These are phyloP conservation scores for Noccaea caerulescens DNA, from an alignment of 345 rosid genomes.

Conservation along the genomic window DNA sequence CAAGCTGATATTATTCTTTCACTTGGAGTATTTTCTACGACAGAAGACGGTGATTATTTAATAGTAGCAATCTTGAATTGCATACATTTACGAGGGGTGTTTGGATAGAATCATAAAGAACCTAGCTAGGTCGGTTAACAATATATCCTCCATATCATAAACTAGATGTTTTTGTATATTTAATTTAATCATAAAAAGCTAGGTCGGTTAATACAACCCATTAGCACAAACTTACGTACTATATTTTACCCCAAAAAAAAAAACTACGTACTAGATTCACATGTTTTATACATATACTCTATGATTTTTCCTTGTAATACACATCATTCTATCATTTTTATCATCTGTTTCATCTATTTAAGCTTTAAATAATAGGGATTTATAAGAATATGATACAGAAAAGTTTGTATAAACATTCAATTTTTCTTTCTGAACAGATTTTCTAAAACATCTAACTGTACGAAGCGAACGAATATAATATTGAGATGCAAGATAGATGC, in stretches of 20 bases:
- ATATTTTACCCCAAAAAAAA: too few relatives aligned
- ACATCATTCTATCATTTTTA: not conserved
- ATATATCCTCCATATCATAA: not conserved
- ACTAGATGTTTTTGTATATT: not conserved
- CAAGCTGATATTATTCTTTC: conserved; percentile 34
- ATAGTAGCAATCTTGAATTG: conserved; percentile 12
- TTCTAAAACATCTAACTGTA: not conserved
- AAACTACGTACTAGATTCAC: too few relatives aligned
- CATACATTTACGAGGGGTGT: not conserved
- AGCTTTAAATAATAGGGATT: not conserved
- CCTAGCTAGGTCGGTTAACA: conserved; percentile 1
- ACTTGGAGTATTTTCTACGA: conserved; percentile 7
- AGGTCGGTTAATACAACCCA: too few relatives aligned
- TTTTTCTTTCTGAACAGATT: too few relatives aligned
- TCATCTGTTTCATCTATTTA: not conserved
- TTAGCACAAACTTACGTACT: too few relatives aligned
- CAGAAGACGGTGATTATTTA: conserved; percentile 9
- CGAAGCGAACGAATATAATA: not conserved
- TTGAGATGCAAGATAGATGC: conserved; percentile 10
- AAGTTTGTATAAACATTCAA: not conserved
- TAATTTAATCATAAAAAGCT: too few relatives aligned
- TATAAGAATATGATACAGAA: not conserved
- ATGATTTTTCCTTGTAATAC: not conserved
- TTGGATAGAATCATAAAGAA: not conserved
- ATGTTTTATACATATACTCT: too few relatives aligned